Evolutionary conservation across 148 eudicot genomes (phyloP).

Genomic region (Agrostemma githago): DNA sequence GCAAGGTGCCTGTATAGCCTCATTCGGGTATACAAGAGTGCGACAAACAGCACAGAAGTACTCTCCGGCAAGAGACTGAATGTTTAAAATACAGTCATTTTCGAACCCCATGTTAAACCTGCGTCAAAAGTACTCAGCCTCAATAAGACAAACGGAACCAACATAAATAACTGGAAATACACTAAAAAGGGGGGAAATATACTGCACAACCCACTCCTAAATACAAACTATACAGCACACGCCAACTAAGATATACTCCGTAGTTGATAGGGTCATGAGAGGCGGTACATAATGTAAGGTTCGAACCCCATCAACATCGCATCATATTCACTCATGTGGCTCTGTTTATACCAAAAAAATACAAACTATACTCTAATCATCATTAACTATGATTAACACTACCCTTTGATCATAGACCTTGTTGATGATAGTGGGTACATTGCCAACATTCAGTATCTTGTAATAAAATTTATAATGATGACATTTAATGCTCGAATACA

Average conservation of each 20-base stretch:
- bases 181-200: background rate
- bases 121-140: background rate
- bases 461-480: background rate
- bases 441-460: background rate
- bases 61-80: slow-evolving; percentile 76
- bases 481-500: background rate
- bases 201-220: background rate
- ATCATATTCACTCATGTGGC: too few relatives aligned
- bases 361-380: background rate
- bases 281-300: too few relatives aligned
- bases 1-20: slow-evolving; percentile 87
- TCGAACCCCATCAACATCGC: too few relatives aligned
- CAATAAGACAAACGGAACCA: background rate
- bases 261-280: too few relatives aligned
- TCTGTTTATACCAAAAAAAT: too few relatives aligned
- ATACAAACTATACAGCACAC: background rate
- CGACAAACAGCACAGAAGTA: slow-evolving; percentile 95
- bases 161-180: background rate
- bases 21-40: slow-evolving; percentile 81
- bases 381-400: background rate
- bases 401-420: background rate
- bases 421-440: background rate
- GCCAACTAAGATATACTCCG: too few relatives aligned
- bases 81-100: slow-evolving; percentile 81
- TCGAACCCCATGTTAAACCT: slow-evolving; percentile 76